A percentile compares a stretch with the other conserved stretches of the same genome.
Evolutionary conservation across 345 rosid species (phyloP).

Genomic region (Euphorbia tirucalli): DNA sequence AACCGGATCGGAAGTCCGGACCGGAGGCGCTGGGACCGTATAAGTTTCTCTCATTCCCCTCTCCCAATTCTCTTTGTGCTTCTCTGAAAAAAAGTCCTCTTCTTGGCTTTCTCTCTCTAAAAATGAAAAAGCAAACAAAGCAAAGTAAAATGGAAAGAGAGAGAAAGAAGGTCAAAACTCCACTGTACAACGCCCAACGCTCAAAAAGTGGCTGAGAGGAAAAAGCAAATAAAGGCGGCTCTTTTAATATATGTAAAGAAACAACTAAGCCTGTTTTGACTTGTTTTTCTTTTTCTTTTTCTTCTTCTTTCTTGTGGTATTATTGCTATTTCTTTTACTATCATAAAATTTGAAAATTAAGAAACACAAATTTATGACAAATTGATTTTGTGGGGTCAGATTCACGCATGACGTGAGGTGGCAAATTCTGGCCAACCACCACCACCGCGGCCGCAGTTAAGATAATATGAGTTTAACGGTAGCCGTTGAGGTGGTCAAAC

Average conservation of each 20-base stretch:
- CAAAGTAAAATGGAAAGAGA: background rate
- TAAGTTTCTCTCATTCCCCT: constrained; percentile 23
- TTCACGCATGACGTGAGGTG: background rate
- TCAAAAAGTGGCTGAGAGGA: background rate
- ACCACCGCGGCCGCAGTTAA: background rate
- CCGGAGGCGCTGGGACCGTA: constrained; percentile 22
- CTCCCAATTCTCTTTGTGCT: background rate
- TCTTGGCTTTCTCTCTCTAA: background rate
- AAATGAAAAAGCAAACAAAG: background rate
- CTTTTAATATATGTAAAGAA: background rate
- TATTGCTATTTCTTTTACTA: too few species aligned
- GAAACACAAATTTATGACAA: background rate
- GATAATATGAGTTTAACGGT: background rate
- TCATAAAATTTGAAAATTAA: background rate
- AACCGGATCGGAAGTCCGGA: constrained; percentile 15
- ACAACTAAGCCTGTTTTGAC: constrained; percentile 17
- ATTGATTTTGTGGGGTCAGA: background rate
- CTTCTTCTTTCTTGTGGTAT: too few species aligned
- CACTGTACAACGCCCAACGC: background rate
- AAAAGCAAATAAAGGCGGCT: constrained; percentile 21
- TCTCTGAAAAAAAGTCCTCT: background rate
- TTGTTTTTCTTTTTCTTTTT: background rate
- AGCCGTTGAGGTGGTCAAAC: constrained; percentile 8
- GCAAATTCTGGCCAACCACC: constrained; percentile 12
- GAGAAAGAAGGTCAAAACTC: background rate